These are phyloP conservation scores for Emergomyces orientalis DNA, from an alignment of 2,329 filamentous ascomycete species.

Conservation along the genomic window DNA sequence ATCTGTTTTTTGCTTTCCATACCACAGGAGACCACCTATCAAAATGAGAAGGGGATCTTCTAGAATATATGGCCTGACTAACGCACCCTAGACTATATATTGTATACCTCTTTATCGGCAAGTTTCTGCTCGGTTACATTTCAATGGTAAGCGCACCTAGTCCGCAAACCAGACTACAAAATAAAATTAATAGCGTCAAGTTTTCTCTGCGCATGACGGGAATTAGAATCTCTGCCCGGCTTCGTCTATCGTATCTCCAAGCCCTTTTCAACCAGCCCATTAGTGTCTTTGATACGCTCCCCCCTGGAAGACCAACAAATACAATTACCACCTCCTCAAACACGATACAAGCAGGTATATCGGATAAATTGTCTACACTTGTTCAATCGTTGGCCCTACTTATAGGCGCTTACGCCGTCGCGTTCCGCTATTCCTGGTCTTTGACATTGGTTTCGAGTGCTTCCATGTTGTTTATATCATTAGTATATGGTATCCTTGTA, in stretches of 20 bases:
- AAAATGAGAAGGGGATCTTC: not conserved
- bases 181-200: constrained; percentile 18
- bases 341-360: constrained; percentile 47
- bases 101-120: constrained; percentile 49
- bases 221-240: constrained; percentile 42
- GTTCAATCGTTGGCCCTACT: constrained; percentile 36
- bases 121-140: constrained; percentile 46
- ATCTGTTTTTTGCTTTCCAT: not conserved
- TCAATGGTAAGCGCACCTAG: constrained; percentile 38
- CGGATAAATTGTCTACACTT: constrained; percentile 41
- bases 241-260: constrained; percentile 43
- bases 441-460: constrained; percentile 45
- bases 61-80: not conserved
- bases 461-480: constrained; percentile 36
- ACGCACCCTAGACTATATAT: constrained; percentile 42
- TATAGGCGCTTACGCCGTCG: constrained; percentile 41
- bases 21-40: not conserved
- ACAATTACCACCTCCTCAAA: constrained; percentile 47
- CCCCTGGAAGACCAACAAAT: constrained; percentile 42
- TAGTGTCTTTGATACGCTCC: constrained; percentile 42
- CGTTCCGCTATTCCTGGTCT: constrained; percentile 45
- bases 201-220: constrained; percentile 43
- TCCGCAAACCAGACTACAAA: not conserved
- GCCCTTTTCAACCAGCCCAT: constrained; percentile 44
- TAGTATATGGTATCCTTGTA: constrained; percentile 25